These are phyloP conservation scores for Yamadazyma nakazawae DNA, from an alignment of 805 yeast species.

Conservation along the genomic window DNA sequence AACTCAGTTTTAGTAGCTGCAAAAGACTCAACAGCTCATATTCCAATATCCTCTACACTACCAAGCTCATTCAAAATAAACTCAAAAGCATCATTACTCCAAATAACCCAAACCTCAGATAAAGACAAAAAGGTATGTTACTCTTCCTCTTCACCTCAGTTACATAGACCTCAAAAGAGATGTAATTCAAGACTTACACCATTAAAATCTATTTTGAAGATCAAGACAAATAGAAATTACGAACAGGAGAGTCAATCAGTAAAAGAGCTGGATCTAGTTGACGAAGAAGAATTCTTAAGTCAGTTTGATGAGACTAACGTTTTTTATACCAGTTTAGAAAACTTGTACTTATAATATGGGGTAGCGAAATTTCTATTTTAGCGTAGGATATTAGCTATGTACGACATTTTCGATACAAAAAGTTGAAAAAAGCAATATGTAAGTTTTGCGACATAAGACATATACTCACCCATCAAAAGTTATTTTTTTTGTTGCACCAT, in stretches of 20 bases:
- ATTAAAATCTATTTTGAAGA: slow-evolving; percentile 25
- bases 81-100: neutral
- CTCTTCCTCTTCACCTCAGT: neutral
- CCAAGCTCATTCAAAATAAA: neutral
- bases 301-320: slow-evolving; percentile 7
- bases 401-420: neutral
- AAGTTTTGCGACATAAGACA: neutral
- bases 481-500: neutral
- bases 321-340: neutral
- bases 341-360: neutral
- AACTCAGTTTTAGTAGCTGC: neutral
- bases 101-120: neutral
- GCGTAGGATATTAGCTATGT: neutral
- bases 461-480: neutral
- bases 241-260: slow-evolving; percentile 18
- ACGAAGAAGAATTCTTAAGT: slow-evolving; percentile 18
- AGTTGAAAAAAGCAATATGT: neutral
- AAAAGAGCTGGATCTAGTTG: slow-evolving; percentile 15
- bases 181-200: neutral
- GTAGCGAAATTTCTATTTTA: neutral
- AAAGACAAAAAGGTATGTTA: neutral
- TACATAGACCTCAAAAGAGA: neutral
- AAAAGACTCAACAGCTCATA: neutral
- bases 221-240: slow-evolving; percentile 21
- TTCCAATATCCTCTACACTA: neutral